Conservation (phyloP, 2,329 filamentous ascomycete species). For the Cephalotrichum gorgonifer region DNA sequence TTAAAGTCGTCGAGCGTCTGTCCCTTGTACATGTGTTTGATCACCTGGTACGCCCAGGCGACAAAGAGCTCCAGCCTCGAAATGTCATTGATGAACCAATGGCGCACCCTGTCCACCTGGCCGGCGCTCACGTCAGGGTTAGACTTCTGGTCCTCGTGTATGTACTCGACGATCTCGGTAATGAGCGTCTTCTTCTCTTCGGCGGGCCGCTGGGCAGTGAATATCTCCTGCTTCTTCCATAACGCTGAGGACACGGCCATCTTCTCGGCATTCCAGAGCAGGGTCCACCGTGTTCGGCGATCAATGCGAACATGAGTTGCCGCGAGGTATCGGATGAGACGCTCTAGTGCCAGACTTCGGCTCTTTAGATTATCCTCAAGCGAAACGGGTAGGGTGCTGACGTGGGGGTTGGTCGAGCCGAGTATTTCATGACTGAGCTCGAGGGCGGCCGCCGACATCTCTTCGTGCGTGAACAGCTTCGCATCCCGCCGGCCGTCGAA, state of each 20-base stretch:
- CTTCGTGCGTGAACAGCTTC: slow-evolving; percentile 50
- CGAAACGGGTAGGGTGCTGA: slow-evolving; percentile 62
- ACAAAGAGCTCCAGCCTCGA: slow-evolving; percentile 63
- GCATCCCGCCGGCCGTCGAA: slow-evolving; percentile 60
- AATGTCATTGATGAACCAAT: slow-evolving; percentile 76
- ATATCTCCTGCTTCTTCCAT: slow-evolving; percentile 71
- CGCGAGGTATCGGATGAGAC: slow-evolving; percentile 62
- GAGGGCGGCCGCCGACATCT: slow-evolving; percentile 68
- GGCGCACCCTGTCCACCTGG: slow-evolving; percentile 71
- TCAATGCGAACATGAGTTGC: slow-evolving; percentile 57
- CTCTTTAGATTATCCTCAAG: slow-evolving; percentile 72
- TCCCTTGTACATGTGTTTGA: slow-evolving; percentile 61
- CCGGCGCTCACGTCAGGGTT: slow-evolving; percentile 51
- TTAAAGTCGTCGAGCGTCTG: slow-evolving; percentile 42
- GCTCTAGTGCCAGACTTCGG: slow-evolving; percentile 62
- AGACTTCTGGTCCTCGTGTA: slow-evolving; percentile 68
- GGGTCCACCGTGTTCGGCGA: slow-evolving; percentile 60
- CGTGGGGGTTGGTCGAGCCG: slow-evolving; percentile 62
- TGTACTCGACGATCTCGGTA: slow-evolving; percentile 62
- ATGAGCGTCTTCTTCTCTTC: slow-evolving; percentile 61
- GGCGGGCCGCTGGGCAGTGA: slow-evolving; percentile 46
- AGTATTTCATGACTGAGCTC: slow-evolving; percentile 74
- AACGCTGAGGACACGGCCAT: slow-evolving; percentile 68
- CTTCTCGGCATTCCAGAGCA: slow-evolving; percentile 88
- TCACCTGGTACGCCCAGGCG: slow-evolving; percentile 67